phyloP scores from a whole-genome alignment of 805 yeast species.

The Myxozyma geophila region DNA sequence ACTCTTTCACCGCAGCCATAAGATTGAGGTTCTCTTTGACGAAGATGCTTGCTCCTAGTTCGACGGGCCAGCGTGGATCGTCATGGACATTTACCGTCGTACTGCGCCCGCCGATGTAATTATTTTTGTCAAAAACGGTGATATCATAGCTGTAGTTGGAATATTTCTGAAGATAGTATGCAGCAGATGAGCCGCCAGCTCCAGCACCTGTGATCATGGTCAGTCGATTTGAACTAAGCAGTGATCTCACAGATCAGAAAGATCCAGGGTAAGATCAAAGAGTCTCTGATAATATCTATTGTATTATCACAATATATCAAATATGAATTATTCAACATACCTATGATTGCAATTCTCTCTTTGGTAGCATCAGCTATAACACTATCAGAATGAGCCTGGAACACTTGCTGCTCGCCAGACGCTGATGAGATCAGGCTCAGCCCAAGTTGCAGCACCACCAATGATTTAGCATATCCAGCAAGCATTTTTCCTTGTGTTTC shows the following conservation, averaged over 20 bases:
- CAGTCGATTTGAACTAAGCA: background rate
- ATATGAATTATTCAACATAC: background rate
- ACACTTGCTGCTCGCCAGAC: constrained; percentile 14
- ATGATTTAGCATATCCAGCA: background rate
- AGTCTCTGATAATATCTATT: background rate
- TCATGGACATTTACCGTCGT: constrained; percentile 46
- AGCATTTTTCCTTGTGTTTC: background rate
- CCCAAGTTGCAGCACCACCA: background rate
- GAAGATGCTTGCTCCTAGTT: constrained; percentile 55
- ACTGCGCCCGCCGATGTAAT: constrained; percentile 54
- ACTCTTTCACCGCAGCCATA: constrained; percentile 47
- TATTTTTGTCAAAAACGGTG: constrained; percentile 50
- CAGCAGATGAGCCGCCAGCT: constrained; percentile 56
- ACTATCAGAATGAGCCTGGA: background rate
- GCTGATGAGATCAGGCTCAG: constrained; percentile 1
- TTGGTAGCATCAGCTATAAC: background rate
- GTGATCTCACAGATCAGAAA: background rate
- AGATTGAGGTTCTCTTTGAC: constrained; percentile 50
- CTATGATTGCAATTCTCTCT: constrained; percentile 24
- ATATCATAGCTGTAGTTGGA: constrained; percentile 47
- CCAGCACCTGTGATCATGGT: constrained; percentile 56
- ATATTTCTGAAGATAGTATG: constrained; percentile 52
- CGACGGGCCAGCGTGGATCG: constrained; percentile 43
- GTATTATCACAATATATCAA: background rate
- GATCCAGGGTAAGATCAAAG: background rate